phyloP scores from a whole-genome alignment of 75 land plant genomes.

The Pinus albicaulis region DNA sequence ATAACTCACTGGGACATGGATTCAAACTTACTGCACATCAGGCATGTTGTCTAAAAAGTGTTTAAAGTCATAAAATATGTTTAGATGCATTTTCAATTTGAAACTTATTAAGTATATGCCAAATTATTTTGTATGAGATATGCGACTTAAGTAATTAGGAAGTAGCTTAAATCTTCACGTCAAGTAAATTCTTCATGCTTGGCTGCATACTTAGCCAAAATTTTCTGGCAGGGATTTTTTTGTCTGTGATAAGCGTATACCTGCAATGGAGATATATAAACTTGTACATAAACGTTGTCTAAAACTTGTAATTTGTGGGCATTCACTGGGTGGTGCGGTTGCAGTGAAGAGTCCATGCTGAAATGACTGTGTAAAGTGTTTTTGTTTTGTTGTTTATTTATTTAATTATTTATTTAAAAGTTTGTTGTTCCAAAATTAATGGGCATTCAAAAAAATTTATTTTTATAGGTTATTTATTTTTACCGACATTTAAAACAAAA shows the following conservation, averaged over 20 bases:
- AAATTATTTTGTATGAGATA: not conserved
- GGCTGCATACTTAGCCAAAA: constrained; percentile 2
- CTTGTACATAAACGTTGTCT: constrained; percentile 84
- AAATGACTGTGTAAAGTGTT: too few species aligned
- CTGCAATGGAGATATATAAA: constrained; percentile 85
- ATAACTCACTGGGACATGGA: constrained; percentile 18
- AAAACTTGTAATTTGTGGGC: constrained; percentile 94
- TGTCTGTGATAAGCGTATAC: constrained; percentile 93
- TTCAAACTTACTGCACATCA: constrained; percentile 90
- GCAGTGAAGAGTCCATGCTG: too few species aligned
- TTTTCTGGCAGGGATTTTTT: constrained; percentile 70
- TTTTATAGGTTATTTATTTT: too few species aligned
- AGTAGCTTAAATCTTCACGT: not conserved
- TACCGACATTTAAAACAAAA: too few species aligned
- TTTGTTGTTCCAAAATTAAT: too few species aligned
- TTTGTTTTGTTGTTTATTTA: too few species aligned
- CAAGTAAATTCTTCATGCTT: not conserved
- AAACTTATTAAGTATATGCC: not conserved
- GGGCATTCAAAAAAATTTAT: too few species aligned
- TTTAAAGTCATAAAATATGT: not conserved
- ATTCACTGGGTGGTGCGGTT: constrained; percentile 99
- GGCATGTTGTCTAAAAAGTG: constrained; percentile 23
- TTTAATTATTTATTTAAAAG: too few species aligned
- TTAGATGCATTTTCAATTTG: not conserved
- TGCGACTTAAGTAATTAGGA: not conserved